These are phyloP conservation scores for Metarhizium album DNA, from an alignment of 2,329 filamentous ascomycete species.

Conservation along the genomic window DNA sequence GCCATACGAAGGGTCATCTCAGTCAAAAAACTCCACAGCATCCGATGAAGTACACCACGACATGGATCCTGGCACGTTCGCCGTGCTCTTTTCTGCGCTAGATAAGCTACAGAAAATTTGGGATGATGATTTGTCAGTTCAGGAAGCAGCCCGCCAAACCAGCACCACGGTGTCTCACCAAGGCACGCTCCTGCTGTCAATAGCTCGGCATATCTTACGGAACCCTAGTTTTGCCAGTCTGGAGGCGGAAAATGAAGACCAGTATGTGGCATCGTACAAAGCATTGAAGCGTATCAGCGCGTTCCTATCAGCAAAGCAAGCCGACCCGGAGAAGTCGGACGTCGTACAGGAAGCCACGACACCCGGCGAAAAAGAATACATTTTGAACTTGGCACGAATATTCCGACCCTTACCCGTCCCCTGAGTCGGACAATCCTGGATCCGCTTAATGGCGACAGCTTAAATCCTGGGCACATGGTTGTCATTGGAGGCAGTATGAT, in stretches of 20 bases:
- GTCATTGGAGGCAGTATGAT: conserved; percentile 2
- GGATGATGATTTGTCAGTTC: neutral
- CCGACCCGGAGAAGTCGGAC: neutral
- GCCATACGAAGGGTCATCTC: conserved; percentile 47
- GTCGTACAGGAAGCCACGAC: neutral
- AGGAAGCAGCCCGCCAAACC: neutral
- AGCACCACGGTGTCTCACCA: neutral
- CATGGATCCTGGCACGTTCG: neutral
- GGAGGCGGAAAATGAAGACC: neutral
- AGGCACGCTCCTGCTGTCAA: neutral
- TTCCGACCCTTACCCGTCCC: conserved; percentile 3
- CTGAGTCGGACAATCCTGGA: conserved; percentile 6
- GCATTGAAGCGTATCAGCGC: neutral
- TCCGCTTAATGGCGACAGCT: conserved; percentile 2
- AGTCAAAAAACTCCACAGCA: neutral
- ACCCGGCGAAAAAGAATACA: conserved; percentile 2
- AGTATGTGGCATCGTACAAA: neutral
- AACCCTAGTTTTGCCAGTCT: neutral
- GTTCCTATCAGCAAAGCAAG: neutral
- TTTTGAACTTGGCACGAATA: conserved; percentile 6
- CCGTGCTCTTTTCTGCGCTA: conserved; percentile 1
- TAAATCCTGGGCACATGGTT: neutral
- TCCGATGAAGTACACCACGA: neutral
- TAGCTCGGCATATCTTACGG: conserved; percentile 1
- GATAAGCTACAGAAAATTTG: conserved; percentile 1